Evolutionary conservation across 768 basidiomycete genomes (phyloP).

Genomic region (Collybia nuda): DNA sequence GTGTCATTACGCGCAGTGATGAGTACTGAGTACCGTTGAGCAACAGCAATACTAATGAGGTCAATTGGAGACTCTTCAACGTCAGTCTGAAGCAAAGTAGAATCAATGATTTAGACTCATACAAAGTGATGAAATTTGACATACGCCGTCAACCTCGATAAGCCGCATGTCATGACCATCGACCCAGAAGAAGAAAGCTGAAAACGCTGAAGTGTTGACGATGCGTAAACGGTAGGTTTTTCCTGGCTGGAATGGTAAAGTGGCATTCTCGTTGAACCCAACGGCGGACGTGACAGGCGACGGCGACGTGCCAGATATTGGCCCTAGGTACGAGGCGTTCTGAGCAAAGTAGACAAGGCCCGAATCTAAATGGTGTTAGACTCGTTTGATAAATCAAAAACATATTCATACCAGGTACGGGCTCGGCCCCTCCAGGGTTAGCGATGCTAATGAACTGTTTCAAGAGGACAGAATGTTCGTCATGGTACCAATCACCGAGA

Average conservation of each 20-base stretch:
- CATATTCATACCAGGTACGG: slow-evolving; percentile 66
- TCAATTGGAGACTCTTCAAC: slow-evolving; percentile 72
- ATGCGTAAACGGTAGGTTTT: slow-evolving; percentile 90
- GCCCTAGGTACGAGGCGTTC: slow-evolving; percentile 67
- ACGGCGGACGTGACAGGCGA: slow-evolving; percentile 55
- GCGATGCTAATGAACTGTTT: slow-evolving; percentile 65
- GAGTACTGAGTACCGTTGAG: slow-evolving; percentile 92
- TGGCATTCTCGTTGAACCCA: slow-evolving; percentile 87
- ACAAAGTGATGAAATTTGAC: slow-evolving; percentile 21
- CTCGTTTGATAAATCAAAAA: neutral
- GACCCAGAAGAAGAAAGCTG: slow-evolving; percentile 84
- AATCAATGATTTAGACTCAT: neutral
- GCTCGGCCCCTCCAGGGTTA: slow-evolving; percentile 86
- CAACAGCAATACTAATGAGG: slow-evolving; percentile 72
- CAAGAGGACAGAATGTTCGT: slow-evolving; percentile 63
- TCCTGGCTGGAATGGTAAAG: slow-evolving; percentile 80
- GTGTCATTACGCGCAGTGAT: slow-evolving; percentile 90
- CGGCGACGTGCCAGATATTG: slow-evolving; percentile 49
- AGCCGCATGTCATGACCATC: slow-evolving; percentile 85
- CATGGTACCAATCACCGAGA: slow-evolving; percentile 92
- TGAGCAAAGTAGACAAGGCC: slow-evolving; percentile 84
- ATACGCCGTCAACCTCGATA: slow-evolving; percentile 81
- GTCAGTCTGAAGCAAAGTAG: slow-evolving; percentile 55
- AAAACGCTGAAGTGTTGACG: slow-evolving; percentile 78
- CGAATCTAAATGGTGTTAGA: slow-evolving; percentile 48